These are phyloP conservation scores for Calocera cornea DNA, from an alignment of 768 basidiomycete species.

Conservation along the genomic window DNA sequence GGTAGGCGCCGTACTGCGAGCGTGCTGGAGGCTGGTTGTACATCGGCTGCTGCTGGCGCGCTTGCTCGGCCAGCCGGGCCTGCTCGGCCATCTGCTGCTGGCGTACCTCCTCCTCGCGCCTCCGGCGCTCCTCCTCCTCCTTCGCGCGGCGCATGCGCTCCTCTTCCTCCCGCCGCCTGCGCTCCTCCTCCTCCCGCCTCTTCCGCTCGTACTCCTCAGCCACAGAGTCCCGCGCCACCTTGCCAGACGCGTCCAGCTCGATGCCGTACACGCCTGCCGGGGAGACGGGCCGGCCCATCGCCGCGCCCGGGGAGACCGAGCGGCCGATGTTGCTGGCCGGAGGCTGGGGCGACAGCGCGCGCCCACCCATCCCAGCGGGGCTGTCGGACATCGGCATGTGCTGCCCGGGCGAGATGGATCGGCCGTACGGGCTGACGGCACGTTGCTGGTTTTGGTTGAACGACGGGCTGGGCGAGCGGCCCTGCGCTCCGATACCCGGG, in stretches of 20 bases:
- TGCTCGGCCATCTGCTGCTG: constrained; percentile 14
- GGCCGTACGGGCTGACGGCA: constrained; percentile 4
- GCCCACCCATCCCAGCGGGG: constrained; percentile 28
- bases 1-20: constrained; percentile 12
- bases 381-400: constrained; percentile 39
- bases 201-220: constrained; percentile 33
- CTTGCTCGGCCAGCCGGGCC: constrained; percentile 7
- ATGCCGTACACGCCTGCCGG: constrained; percentile 62
- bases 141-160: not conserved
- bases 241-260: constrained; percentile 61
- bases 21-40: constrained; percentile 1
- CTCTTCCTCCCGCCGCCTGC: not conserved
- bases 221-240: constrained; percentile 70
- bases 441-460: constrained; percentile 10
- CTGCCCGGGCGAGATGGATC: constrained; percentile 16
- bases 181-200: not conserved
- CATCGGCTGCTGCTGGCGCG: constrained; percentile 6
- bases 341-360: constrained; percentile 14
- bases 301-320: constrained; percentile 17
- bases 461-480: constrained; percentile 32
- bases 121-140: not conserved
- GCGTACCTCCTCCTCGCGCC: constrained; percentile 21
- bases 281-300: constrained; percentile 20
- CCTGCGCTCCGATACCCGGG: constrained; percentile 71
- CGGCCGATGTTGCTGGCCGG: constrained; percentile 9